Evolutionary conservation across 148 eudicot species (phyloP), one percentile per base, ranked within the genome.

Genomic region (Gaultheria prostrata): DNA sequence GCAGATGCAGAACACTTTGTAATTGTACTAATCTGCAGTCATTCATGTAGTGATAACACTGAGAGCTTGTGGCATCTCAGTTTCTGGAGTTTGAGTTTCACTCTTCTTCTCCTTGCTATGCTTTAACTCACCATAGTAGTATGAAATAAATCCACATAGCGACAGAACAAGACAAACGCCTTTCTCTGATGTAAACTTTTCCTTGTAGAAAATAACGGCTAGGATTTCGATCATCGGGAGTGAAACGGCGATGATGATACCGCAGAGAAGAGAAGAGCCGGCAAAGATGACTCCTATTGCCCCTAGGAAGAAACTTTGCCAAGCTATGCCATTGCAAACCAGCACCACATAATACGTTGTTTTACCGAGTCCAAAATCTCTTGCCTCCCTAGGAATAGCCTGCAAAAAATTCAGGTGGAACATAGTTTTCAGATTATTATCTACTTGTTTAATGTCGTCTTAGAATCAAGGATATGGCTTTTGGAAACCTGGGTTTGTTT

Each of bases 281-380:
- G 82, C 85, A 84, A 86, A 83, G 69, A 89, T 89, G 24, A 88
- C 90, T 12, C 93, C 93, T 1, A 85, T 86, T 5, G 89, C 88
- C 0, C 93, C 93, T 45, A 91, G 80, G 84, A 86, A 89, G 82
- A 83, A 87, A 73, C 85, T 86, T 78, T 91, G 93, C 93, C 90
- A 91, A 69, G 84, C 2, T 7, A 91, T 72, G 30, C 86, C 89
- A 78, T 83, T 83, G 33, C 49, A 71, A 15, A 84, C 78, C 11
- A 91, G 33, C 79, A 91, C 89, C n/a, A 82, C 43, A 39, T 78
- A 83, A 83, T 81, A 91, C 78, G 77, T 82, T 4, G 75, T 82
- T 21, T 35, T 76, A 3, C 93, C 93, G 0, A 88, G 87, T 73
- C 80, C 83, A 83, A 83, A 91, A 4, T 76, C 85, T 30, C 73